These are phyloP conservation scores for Fusarium sp. DNA, from an alignment of 2,329 filamentous ascomycete species.

Conservation along the genomic window DNA sequence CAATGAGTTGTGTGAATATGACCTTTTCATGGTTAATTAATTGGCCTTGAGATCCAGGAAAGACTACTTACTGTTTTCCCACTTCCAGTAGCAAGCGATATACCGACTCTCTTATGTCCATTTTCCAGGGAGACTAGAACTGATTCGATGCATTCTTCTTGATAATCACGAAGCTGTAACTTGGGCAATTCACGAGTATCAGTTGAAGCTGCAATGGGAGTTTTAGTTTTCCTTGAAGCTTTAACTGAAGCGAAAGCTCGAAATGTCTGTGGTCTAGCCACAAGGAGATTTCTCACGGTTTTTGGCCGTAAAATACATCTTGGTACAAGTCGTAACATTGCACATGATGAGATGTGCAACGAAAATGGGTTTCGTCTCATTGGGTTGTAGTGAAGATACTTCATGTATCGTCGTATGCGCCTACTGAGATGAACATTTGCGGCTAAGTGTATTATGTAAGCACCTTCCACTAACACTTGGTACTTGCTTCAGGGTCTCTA, in stretches of 20 bases:
- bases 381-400: slow-evolving; percentile 8
- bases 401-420: not conserved
- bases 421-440: not conserved
- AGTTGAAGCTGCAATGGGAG: slow-evolving; percentile 29
- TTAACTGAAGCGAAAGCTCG: slow-evolving; percentile 42
- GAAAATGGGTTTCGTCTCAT: slow-evolving; percentile 12
- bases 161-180: slow-evolving; percentile 81
- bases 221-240: not conserved
- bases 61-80: slow-evolving; percentile 79
- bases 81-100: slow-evolving; percentile 88
- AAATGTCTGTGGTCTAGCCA: slow-evolving; percentile 19
- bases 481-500: not conserved
- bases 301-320: slow-evolving; percentile 45
- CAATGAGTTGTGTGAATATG: slow-evolving; percentile 95
- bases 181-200: slow-evolving; percentile 40
- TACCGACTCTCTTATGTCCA: slow-evolving; percentile 82
- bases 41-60: not conserved
- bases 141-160: slow-evolving; percentile 90
- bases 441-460: slow-evolving; percentile 36
- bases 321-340: slow-evolving; percentile 51
- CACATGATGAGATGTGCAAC: slow-evolving; percentile 49
- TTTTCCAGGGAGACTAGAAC: slow-evolving; percentile 75
- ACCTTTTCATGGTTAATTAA: slow-evolving; percentile 65
- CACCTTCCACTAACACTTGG: slow-evolving; percentile 14
- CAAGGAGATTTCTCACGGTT: slow-evolving; percentile 15